Base-by-base conservation (phyloP, 169 alveolate species). In the Amoebophrya sp. region DNA sequence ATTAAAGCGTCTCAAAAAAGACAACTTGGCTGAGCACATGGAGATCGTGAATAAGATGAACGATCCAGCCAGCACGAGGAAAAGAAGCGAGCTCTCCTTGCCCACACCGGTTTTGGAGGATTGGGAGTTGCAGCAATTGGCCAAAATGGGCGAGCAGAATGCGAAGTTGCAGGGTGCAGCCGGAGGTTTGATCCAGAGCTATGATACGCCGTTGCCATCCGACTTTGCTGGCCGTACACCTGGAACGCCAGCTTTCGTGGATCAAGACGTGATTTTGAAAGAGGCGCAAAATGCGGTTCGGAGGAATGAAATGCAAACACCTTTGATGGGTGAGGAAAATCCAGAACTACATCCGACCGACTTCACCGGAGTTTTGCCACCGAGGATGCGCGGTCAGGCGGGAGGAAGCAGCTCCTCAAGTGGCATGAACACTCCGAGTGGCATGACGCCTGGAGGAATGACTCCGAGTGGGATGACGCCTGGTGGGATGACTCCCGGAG, bases 1-100 rank as follows among this genome's bases (percentile, higher is more conserved):
- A 93, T 95, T 98, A 94, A 97, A 97, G 95, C 96, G 98, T 90
- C 94, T 98, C 41, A 97, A 97, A 94, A 96, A 97, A 90, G 98
- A 97, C 90, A 97, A 98, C 93, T 95, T 98, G 33, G 98, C 97
- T n/a, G 95, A 95, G 93, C 98, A 98, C 36, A 93, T 98, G 89
- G 97, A 98, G 90, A 94, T 96, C 91, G 96, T 97, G 41, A 96
- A 96, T 77, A 96, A 97, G 91, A 93, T 94, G 65, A 96, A 96
- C 91, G 96, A 95, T 24, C 90, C 41, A 1, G 54, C 40, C 18
- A 78, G 40, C 53, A 39, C 41, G 23, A 78, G 40, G 41, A 92
- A 94, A 89, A 76, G 92, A 40, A 90, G 40, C 47, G 90, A 94
- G 41, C 94, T 94, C 24, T 41, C 47, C 78, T 90, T 94, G n/a